phyloP scores from a whole-genome alignment of 2,329 filamentous ascomycete genomes.

The Hirsutella thompsonii region DNA sequence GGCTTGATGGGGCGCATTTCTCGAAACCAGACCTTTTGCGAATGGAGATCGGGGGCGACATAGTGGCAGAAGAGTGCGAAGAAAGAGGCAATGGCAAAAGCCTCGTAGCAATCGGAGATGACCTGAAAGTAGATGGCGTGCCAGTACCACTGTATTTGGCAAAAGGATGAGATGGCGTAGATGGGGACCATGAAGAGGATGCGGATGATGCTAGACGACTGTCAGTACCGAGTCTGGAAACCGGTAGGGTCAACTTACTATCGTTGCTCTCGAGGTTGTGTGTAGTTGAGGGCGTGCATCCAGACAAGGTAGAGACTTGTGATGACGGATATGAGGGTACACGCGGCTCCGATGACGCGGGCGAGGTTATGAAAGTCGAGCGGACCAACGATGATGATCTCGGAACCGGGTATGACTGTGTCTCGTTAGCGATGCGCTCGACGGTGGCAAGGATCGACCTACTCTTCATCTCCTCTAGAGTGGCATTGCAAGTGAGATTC shows the following conservation, averaged over 20 bases:
- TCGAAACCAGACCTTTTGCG: conserved; percentile 73
- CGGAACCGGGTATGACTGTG: conserved; percentile 29
- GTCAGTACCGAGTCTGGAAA: background rate
- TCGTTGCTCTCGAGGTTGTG: conserved; percentile 45
- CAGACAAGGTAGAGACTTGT: conserved; percentile 43
- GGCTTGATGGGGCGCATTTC: conserved; percentile 48
- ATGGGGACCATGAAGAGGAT: conserved; percentile 83
- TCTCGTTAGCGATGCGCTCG: conserved; percentile 1
- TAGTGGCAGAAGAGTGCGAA: conserved; percentile 76
- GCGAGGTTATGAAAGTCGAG: conserved; percentile 43
- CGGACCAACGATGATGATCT: conserved; percentile 30
- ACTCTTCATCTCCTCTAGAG: conserved; percentile 30
- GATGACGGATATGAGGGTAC: conserved; percentile 35
- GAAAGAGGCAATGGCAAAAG: conserved; percentile 78
- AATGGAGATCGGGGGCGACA: conserved; percentile 61
- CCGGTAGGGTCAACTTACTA: conserved; percentile 26
- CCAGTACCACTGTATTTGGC: conserved; percentile 62
- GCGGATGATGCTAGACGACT: conserved; percentile 55
- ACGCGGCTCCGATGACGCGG: conserved; percentile 34
- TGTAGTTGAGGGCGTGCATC: conserved; percentile 48
- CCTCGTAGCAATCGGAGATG: conserved; percentile 75
- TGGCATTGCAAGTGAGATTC: conserved; percentile 28
- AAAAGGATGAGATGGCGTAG: conserved; percentile 61
- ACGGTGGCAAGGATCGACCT: conserved; percentile 8
- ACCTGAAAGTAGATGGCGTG: conserved; percentile 73